A percentile compares a stretch with the other conserved stretches of the same genome.
Conservation (phyloP, 768 basidiomycete species). For the Pisolithus orientalis region DNA sequence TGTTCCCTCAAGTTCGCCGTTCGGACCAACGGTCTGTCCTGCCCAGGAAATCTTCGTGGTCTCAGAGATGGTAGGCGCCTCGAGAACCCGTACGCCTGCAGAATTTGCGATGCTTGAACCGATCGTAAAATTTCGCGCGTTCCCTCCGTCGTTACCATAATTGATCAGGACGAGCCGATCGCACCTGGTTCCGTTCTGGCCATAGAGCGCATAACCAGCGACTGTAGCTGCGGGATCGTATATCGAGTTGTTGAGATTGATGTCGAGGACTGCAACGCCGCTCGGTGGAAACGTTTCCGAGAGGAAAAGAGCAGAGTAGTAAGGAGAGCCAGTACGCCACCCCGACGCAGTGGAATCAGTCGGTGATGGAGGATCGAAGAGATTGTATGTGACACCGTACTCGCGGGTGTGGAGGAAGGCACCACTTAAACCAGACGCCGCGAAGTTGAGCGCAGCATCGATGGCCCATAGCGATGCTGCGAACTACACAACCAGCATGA, state of each 20-base stretch:
- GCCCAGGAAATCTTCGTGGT: constrained; percentile 30
- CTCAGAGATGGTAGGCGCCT: constrained; percentile 25
- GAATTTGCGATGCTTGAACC: constrained; percentile 8
- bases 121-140: constrained; percentile 19
- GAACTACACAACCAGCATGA: constrained; percentile 19
- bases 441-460: constrained; percentile 31
- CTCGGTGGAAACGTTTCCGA: constrained; percentile 23
- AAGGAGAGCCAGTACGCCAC: constrained; percentile 30
- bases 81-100: constrained; percentile 22
- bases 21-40: constrained; percentile 27
- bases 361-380: constrained; percentile 32
- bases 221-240: constrained; percentile 18
- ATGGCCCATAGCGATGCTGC: constrained; percentile 31
- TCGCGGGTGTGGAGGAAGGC: constrained; percentile 33
- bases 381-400: constrained; percentile 30
- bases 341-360: constrained; percentile 17
- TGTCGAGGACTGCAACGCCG: constrained; percentile 28
- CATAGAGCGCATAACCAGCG: constrained; percentile 29
- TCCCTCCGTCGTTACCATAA: constrained; percentile 13
- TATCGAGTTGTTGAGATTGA: constrained; percentile 27
- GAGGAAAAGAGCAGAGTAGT: constrained; percentile 31
- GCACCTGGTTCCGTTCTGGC: constrained; percentile 10
- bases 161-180: constrained; percentile 29
- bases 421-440: constrained; percentile 25
- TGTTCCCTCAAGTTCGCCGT: constrained; percentile 26